Evolutionary conservation across 331 rosid species (phyloP), one percentile per base, ranked within the genome.

Genomic region (Arachis monticola): DNA sequence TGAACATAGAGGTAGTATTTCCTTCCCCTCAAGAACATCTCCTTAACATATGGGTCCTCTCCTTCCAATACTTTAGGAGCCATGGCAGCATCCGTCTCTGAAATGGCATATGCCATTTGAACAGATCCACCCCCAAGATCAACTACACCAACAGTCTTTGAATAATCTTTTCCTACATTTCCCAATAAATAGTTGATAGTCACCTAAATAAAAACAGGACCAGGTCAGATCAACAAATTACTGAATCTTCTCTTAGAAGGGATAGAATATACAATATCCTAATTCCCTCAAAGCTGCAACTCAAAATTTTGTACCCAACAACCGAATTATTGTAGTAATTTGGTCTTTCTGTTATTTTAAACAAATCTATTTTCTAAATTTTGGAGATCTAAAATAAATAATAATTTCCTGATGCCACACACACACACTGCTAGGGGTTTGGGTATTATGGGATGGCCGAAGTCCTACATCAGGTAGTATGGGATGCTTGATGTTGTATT

Each of bases 41-140:
- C 83, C 84, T 88, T 90, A 52, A 95, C 83, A 69, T 90, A 92
- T 42, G 79, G 65, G 35, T 93, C 92, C 76, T 75, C 94, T 59
- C 87, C 97, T 55, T 83, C 88, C 17, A 62, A 48, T 74, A 80
- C 50, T 76, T 80, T 80, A 31, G 98, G 93, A 76, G 98, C 96
- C 79, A 63, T 81, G 13, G 83, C 86, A 64, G 96, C 93, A 57
- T 88, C 97, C 38, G 79, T 41, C 82, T 92, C 97, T 1, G 99
- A 90, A 77, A 95, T 86, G 65, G 99, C 98, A 89, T 95, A 95
- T 46, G 99, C 99, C 98, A 95, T 95, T 85, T 95, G 99, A 77
- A 95, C 96, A 81, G 99, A 95, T 67, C 99, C 99, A 77, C 99
- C 99, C 12, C 99, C 99, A 78, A 95, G 99, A 85, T 95, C 99